Percentiles rank a stretch among this genome's conserved stretches.
Conservation (phyloP, 192 early-diverging fungal species). For the Phlyctochytrium bullatum region DNA sequence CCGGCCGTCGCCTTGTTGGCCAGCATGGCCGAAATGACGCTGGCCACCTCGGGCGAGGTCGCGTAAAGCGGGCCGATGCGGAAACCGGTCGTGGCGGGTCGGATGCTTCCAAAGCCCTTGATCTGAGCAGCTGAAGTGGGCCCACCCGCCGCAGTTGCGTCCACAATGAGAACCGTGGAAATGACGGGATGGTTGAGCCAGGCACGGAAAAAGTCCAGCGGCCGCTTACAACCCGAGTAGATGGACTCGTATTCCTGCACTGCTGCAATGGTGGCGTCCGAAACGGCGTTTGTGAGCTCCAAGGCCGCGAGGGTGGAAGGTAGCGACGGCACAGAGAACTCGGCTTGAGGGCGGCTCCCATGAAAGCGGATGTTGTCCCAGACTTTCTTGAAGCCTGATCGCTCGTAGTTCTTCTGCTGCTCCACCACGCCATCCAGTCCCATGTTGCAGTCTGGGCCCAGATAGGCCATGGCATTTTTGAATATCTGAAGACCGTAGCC, state of each 20-base stretch:
- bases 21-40: not conserved
- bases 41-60: not conserved
- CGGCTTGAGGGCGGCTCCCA: no score
- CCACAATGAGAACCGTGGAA: not conserved
- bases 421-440: slow-evolving; percentile 5
- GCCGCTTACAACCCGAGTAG: not conserved
- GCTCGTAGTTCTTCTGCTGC: slow-evolving; percentile 4
- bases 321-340: no score
- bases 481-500: not conserved
- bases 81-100: not conserved
- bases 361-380: slow-evolving; percentile 7
- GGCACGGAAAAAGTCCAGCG: not conserved
- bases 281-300: not conserved
- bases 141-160: not conserved
- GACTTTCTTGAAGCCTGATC: not conserved
- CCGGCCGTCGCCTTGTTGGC: not conserved
- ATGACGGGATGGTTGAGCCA: not conserved
- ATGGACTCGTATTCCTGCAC: not conserved
- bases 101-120: not conserved
- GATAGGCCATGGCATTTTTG: not conserved
- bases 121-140: not conserved
- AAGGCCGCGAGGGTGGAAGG: not conserved
- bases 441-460: not conserved
- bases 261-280: not conserved
- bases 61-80: slow-evolving; percentile 6